These are phyloP conservation scores for Dorcoceras hygrometricum DNA, from an alignment of 257 asterid genomes.

Conservation along the genomic window DNA sequence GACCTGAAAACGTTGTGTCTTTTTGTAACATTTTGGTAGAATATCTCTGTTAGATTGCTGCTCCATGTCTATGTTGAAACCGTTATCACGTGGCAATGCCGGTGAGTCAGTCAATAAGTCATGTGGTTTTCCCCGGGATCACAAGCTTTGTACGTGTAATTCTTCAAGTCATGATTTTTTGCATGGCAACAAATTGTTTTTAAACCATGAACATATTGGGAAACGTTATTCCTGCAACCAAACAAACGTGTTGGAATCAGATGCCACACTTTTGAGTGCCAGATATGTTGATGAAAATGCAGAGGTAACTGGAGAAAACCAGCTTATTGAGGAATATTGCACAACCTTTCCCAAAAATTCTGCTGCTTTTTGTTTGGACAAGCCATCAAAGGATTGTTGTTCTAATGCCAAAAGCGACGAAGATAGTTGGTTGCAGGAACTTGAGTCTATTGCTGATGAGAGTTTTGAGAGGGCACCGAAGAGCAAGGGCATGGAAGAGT, in stretches of 20 bases:
- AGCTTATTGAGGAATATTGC: slow-evolving; percentile 45
- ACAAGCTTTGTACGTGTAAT: slow-evolving; percentile 27
- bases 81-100: slow-evolving; percentile 32
- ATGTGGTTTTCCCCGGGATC: slow-evolving; percentile 29
- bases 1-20: background rate
- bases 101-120: slow-evolving; percentile 36
- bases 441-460: slow-evolving; percentile 26
- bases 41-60: slow-evolving; percentile 23
- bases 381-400: slow-evolving; percentile 24
- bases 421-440: slow-evolving; percentile 32
- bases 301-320: slow-evolving; percentile 32
- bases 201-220: slow-evolving; percentile 27
- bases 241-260: slow-evolving; percentile 31
- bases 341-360: slow-evolving; percentile 30
- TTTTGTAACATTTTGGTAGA: slow-evolving; percentile 2
- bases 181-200: slow-evolving; percentile 35
- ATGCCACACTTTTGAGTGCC: slow-evolving; percentile 26
- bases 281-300: slow-evolving; percentile 25
- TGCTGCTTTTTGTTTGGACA: slow-evolving; percentile 32
- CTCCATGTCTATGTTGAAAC: slow-evolving; percentile 41
- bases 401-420: slow-evolving; percentile 28
- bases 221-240: slow-evolving; percentile 27
- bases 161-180: slow-evolving; percentile 26
- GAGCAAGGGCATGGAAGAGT: slow-evolving; percentile 15
- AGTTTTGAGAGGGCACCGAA: slow-evolving; percentile 22